Evolutionary conservation across 345 rosid species (phyloP).

Genomic region (Eutrema yunnanense): DNA sequence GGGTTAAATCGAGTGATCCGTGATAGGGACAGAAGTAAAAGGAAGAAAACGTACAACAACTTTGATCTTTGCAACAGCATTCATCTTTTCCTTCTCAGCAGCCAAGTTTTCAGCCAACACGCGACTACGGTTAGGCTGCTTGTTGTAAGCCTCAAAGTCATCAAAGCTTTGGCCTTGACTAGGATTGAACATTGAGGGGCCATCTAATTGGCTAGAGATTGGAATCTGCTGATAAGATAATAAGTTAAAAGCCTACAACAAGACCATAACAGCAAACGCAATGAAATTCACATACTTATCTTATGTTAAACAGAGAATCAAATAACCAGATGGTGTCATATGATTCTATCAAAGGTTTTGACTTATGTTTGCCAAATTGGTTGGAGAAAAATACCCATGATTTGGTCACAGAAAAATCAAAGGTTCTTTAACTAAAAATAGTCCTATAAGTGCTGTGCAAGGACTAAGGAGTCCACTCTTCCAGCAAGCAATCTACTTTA

Average conservation of each 20-base stretch:
- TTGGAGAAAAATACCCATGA: background rate
- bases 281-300: background rate
- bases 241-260: constrained; percentile 4
- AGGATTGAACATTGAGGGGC: constrained; percentile 55
- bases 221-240: constrained; percentile 49
- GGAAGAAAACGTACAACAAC: constrained; percentile 72
- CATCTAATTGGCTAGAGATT: constrained; percentile 50
- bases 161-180: constrained; percentile 75
- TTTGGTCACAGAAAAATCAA: background rate
- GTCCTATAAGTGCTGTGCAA: constrained; percentile 1
- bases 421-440: constrained; percentile 16
- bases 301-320: background rate
- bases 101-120: constrained; percentile 70
- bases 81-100: constrained; percentile 73
- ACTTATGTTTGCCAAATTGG: background rate
- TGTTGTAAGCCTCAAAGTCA: constrained; percentile 67
- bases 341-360: background rate
- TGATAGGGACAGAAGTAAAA: background rate
- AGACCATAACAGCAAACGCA: background rate
- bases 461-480: constrained; percentile 17
- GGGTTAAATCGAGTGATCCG: background rate
- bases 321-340: background rate
- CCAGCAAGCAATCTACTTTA: constrained; percentile 3
- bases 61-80: constrained; percentile 96
- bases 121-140: constrained; percentile 63